Conservation (phyloP, 202 grass and related monocot species). For the Carex arenaria region DNA sequence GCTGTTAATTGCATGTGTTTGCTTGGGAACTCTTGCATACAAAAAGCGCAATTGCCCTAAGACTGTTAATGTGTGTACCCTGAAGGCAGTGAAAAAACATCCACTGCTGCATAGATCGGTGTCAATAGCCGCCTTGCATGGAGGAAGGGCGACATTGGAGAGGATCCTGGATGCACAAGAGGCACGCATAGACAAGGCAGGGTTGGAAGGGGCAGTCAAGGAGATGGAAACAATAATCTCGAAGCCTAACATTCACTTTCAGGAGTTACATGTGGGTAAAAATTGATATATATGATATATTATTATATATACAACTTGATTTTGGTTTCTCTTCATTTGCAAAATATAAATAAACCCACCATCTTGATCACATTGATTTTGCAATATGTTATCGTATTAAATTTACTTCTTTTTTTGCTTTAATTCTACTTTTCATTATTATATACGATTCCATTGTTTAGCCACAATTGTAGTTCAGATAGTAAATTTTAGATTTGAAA, state of each 20-base stretch:
- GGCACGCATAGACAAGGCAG: not conserved
- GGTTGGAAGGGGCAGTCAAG: not conserved
- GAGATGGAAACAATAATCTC: not conserved
- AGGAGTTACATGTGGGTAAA: not conserved
- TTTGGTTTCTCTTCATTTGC: not conserved
- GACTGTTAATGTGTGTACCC: too few relatives aligned
- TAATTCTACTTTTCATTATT: not conserved
- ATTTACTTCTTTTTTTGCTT: not conserved
- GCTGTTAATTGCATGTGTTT: not conserved
- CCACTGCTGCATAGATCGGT: not conserved
- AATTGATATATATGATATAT: not conserved
- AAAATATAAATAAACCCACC: not conserved
- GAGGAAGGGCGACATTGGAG: conserved; percentile 2
- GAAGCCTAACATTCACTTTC: not conserved
- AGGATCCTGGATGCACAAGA: conserved; percentile 15
- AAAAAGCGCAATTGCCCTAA: not conserved
- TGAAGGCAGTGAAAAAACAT: not conserved
- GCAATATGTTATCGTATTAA: not conserved
- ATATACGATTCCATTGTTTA: not conserved
- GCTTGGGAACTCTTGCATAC: conserved; percentile 3
- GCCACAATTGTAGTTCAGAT: not conserved
- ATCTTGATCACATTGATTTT: not conserved
- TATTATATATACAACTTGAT: not conserved
- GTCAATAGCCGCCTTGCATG: conserved; percentile 15
- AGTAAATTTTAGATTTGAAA: not conserved